Evolutionary conservation across 106 monocot species (phyloP).

Genomic region (Platanthera guangdongensis): DNA sequence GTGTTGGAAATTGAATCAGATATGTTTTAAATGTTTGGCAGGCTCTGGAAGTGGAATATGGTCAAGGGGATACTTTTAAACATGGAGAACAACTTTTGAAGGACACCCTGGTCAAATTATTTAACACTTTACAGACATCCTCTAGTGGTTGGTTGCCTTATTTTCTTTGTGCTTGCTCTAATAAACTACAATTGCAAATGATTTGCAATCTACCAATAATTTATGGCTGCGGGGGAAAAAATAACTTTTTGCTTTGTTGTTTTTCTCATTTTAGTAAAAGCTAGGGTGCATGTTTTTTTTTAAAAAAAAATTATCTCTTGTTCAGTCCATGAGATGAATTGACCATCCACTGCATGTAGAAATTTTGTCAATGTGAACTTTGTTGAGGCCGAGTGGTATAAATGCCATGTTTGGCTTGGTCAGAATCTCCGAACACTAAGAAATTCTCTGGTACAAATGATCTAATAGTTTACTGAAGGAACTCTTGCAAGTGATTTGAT

Average conservation of each 20-base stretch:
- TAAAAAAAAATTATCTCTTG: neutral
- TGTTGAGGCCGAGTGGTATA: neutral
- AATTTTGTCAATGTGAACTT: slow-evolving; percentile 1
- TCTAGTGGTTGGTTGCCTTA: slow-evolving; percentile 37
- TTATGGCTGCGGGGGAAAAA: neutral
- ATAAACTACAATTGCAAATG: neutral
- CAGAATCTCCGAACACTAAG: no score
- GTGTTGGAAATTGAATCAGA: neutral
- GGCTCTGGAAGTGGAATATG: slow-evolving; percentile 66
- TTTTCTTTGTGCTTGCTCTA: neutral
- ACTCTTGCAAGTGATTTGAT: no score
- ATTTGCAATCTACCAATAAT: neutral
- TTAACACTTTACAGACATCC: slow-evolving; percentile 41
- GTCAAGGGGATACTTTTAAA: slow-evolving; percentile 31
- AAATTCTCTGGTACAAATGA: no score
- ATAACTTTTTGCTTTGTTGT: slow-evolving; percentile 1
- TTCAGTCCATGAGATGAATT: neutral
- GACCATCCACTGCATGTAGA: neutral
- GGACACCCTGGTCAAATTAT: slow-evolving; percentile 41
- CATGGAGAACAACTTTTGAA: slow-evolving; percentile 52
- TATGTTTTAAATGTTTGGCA: slow-evolving; percentile 7
- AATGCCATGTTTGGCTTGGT: neutral
- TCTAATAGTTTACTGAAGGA: no score
- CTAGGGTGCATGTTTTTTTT: neutral
- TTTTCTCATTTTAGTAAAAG: neutral